Percentiles rank a stretch among this genome's conserved stretches.
Evolutionary conservation across 192 early-diverging fungal genomes (phyloP).

Genomic region (Funneliformis mosseae): DNA sequence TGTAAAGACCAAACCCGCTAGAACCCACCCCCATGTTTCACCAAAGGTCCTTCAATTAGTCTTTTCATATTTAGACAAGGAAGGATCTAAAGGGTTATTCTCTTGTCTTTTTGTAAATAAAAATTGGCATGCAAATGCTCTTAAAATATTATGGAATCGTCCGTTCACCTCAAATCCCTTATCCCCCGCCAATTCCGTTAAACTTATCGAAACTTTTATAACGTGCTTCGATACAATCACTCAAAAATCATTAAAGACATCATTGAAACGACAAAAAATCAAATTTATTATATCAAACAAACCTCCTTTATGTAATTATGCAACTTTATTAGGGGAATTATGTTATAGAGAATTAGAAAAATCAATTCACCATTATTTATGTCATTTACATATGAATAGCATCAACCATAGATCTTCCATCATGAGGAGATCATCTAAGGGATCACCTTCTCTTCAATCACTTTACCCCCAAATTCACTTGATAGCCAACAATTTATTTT

Average conservation of each 20-base stretch:
- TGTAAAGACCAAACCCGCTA: background rate
- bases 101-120: conserved; percentile 1
- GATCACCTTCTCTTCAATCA: background rate
- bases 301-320: background rate
- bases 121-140: background rate
- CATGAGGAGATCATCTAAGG: too few relatives aligned
- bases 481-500: background rate
- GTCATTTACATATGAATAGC: background rate
- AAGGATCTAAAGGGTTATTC: background rate
- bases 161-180: background rate
- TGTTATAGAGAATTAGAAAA: conserved; percentile 9
- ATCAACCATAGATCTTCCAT: background rate
- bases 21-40: background rate
- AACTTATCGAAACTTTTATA: background rate
- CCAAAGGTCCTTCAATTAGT: background rate
- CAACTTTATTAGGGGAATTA: background rate
- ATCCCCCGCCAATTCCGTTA: background rate
- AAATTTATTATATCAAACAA: background rate
- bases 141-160: background rate
- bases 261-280: background rate
- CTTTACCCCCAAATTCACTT: background rate
- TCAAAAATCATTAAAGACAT: background rate
- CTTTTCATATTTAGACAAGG: background rate
- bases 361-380: background rate
- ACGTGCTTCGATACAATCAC: background rate